These are phyloP conservation scores for Berberis thunbergii DNA, from an alignment of 164 flowering plant species.

Conservation along the genomic window DNA sequence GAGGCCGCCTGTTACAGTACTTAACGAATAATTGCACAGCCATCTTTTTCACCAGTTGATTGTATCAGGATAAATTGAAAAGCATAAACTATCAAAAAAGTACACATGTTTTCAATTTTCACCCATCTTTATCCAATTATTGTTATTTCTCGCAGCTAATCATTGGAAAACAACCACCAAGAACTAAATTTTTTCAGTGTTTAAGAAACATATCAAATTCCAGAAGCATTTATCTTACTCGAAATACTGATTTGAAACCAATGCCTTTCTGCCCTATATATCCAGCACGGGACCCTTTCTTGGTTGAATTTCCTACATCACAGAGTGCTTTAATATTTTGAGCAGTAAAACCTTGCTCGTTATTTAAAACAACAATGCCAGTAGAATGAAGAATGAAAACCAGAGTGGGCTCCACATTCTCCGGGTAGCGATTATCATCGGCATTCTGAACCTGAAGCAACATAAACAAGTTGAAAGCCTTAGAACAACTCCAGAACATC, in stretches of 20 bases:
- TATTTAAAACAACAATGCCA: constrained; percentile 67
- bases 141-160: no score
- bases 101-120: no score
- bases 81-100: no score
- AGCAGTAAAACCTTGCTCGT: constrained; percentile 79
- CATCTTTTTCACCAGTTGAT: no score
- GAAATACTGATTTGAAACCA: constrained; percentile 97
- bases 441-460: constrained; percentile 90
- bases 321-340: constrained; percentile 90
- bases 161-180: neutral
- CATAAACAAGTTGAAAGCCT: neutral
- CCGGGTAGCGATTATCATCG: constrained; percentile 76
- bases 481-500: neutral
- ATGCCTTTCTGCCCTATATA: constrained; percentile 96
- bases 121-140: no score
- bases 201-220: neutral
- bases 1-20: no score
- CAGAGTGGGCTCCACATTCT: constrained; percentile 72
- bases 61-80: no score
- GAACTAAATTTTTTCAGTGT: neutral
- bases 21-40: no score
- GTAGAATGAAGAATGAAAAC: constrained; percentile 66
- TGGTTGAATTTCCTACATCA: constrained; percentile 95
- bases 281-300: constrained; percentile 67
- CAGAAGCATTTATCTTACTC: constrained; percentile 5